A percentile compares a stretch with the other conserved stretches of the same genome.
phyloP scores from a whole-genome alignment of 805 yeast species.

The Myxozyma mucilagina region DNA sequence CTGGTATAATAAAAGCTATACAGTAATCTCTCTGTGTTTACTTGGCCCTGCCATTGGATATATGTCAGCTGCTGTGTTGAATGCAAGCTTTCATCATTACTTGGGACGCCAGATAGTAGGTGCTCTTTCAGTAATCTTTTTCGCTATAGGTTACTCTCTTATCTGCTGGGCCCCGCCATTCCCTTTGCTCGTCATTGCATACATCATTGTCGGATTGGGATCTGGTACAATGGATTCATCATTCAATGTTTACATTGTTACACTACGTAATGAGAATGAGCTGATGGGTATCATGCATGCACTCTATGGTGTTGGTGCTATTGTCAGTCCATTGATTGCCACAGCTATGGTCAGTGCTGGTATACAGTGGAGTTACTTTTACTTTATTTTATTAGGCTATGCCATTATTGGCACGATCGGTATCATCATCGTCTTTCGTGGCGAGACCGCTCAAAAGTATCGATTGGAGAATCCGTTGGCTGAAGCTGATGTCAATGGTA shows the following conservation, averaged over 20 bases:
- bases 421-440: constrained; percentile 49
- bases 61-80: constrained; percentile 51
- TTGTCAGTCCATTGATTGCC: constrained; percentile 66
- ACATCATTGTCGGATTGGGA: constrained; percentile 59
- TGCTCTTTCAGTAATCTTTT: constrained; percentile 43
- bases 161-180: constrained; percentile 52
- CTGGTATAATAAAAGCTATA: constrained; percentile 50
- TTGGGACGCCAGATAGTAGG: constrained; percentile 47
- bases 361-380: constrained; percentile 56
- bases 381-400: constrained; percentile 49
- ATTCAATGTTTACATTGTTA: constrained; percentile 54
- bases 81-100: constrained; percentile 46
- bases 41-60: constrained; percentile 57
- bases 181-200: constrained; percentile 53
- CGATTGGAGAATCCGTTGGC: constrained; percentile 4
- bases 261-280: constrained; percentile 54
- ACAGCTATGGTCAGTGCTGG: constrained; percentile 56
- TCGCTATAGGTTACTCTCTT: constrained; percentile 47
- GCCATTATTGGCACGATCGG: constrained; percentile 41
- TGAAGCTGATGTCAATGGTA: background rate
- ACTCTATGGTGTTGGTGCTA: constrained; percentile 71
- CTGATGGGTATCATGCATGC: constrained; percentile 68
- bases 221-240: constrained; percentile 52
- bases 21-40: constrained; percentile 59
- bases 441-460: constrained; percentile 32